These are phyloP conservation scores for Physcomitrellopsis africana DNA, from an alignment of 225 moss, liverwort and hornwort species.

Conservation along the genomic window DNA sequence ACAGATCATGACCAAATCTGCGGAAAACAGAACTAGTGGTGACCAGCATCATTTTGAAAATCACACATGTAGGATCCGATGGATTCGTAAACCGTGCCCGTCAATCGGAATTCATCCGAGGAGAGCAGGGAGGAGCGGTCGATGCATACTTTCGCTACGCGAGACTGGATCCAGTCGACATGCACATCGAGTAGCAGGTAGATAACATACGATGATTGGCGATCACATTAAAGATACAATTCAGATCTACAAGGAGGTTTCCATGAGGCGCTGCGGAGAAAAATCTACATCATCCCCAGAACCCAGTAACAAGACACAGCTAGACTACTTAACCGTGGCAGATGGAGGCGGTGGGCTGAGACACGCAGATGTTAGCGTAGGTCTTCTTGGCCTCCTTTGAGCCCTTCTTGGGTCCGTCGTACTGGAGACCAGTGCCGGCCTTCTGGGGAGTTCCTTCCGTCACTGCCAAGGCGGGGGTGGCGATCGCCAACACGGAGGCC, in stretches of 20 bases:
- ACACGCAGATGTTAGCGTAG: slow-evolving; percentile 77
- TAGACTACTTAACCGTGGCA: slow-evolving; percentile 65
- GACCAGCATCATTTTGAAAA: too few relatives aligned
- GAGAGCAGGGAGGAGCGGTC: too few relatives aligned
- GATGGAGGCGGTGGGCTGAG: slow-evolving; percentile 71
- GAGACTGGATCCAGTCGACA: too few relatives aligned
- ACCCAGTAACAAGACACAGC: slow-evolving; percentile 2
- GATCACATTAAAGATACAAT: slow-evolving; percentile 16
- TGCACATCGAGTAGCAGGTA: too few relatives aligned
- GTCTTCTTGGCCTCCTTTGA: slow-evolving; percentile 75
- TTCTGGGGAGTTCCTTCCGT: slow-evolving; percentile 59
- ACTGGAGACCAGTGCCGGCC: slow-evolving; percentile 48
- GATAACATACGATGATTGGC: too few relatives aligned
- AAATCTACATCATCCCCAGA: slow-evolving; percentile 42
- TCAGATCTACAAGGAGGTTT: slow-evolving; percentile 29
- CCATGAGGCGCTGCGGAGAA: slow-evolving; percentile 10
- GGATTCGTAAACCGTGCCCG: too few relatives aligned
- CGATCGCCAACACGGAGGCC: slow-evolving; percentile 57
- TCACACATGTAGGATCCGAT: too few relatives aligned
- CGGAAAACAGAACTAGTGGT: too few relatives aligned
- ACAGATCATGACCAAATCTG: too few relatives aligned
- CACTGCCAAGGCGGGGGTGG: slow-evolving; percentile 55
- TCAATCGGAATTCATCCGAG: too few relatives aligned
- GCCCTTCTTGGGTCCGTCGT: slow-evolving; percentile 57
- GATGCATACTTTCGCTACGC: too few relatives aligned